Evolutionary conservation across 208 protist genomes (phyloP).

Genomic region (Angomonas ambiguus): DNA sequence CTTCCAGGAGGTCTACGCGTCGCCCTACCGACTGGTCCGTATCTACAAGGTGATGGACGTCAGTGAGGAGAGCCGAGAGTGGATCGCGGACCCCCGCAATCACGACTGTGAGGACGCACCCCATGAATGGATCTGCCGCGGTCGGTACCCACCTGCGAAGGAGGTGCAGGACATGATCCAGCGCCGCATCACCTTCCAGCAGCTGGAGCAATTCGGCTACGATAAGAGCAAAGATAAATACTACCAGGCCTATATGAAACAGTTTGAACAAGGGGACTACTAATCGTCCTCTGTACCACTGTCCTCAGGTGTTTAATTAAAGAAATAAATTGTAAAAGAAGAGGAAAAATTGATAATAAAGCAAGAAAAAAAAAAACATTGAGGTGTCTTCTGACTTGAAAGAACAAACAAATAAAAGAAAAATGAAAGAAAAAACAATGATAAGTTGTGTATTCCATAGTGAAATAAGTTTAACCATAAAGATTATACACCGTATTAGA

Average conservation of each 20-base stretch:
- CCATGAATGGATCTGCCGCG: constrained; percentile 60
- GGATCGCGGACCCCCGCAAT: constrained; percentile 49
- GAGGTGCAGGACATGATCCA: constrained; percentile 60
- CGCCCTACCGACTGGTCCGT: constrained; percentile 94
- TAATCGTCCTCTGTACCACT: not conserved
- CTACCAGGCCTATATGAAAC: constrained; percentile 42
- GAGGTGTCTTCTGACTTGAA: too few species aligned
- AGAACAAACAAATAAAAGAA: not conserved
- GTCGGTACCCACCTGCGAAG: constrained; percentile 72
- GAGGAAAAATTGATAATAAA: not conserved
- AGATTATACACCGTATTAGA: too few species aligned
- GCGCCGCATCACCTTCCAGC: constrained; percentile 43
- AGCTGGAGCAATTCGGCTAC: constrained; percentile 51
- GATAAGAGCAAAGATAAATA: constrained; percentile 32
- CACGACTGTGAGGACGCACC: constrained; percentile 41
- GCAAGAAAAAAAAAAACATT: not conserved
- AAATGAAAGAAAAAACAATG: not conserved
- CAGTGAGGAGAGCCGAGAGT: constrained; percentile 51
- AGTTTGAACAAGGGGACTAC: constrained; percentile 2
- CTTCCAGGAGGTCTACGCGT: constrained; percentile 91
- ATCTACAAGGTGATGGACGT: constrained; percentile 96
- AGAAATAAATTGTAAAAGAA: not conserved
- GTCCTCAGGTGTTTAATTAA: not conserved
- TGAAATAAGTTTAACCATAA: too few species aligned
- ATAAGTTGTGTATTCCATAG: too few species aligned